Base-by-base conservation (phyloP, 169 alveolate genomes). In the Sarcocystis neurona region DNA sequence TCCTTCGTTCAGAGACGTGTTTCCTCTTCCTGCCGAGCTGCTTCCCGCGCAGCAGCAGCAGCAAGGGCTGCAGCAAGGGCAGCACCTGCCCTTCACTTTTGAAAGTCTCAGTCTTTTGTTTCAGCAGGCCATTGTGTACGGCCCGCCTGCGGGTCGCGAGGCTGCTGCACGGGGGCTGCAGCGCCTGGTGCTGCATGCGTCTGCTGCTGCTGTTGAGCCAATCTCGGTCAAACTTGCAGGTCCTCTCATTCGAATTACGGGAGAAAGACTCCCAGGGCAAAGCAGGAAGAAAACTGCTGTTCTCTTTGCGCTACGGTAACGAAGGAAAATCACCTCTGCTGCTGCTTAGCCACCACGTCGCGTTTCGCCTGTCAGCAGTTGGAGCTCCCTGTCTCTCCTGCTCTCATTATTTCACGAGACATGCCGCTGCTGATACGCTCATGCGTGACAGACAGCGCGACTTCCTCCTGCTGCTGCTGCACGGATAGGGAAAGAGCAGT, bases 281-380 rank as follows among this genome's bases (percentile, higher is more conserved):
- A 95, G n/a, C n/a, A n/a, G n/a, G n/a, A n/a, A 92, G 56, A 90
- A 92, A 85, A 87, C 79, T 74, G 94, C 96, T 30, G 85, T 94
- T 46, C 80, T 94, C 37, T 88, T 88, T 30, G 87, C 94, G 32
- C 87, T 94, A 60, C 77, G 34, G 88, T 82, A 53, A 37, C 63
- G 12, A n/a, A n/a, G n/a, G n/a, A n/a, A n/a, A n/a, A n/a, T n/a
- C n/a, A n/a, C n/a, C n/a, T n/a, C n/a, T n/a, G n/a, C n/a, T n/a
- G n/a, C n/a, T n/a, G n/a, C n/a, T n/a, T 53, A 15, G 66, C 66
- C 23, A 53, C 12, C 66, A 12, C 12, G 66, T 23, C 12, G 66
- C 23, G 23, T 23, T 53, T 53, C 12, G 66, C 66, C 66, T 12
- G 30, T 53, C 66, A 15, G 12, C 12, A 53, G 12, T 23, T 53